Evolutionary conservation across 2,329 filamentous ascomycete species (phyloP).

Genomic region (Fusarium proliferatum): DNA sequence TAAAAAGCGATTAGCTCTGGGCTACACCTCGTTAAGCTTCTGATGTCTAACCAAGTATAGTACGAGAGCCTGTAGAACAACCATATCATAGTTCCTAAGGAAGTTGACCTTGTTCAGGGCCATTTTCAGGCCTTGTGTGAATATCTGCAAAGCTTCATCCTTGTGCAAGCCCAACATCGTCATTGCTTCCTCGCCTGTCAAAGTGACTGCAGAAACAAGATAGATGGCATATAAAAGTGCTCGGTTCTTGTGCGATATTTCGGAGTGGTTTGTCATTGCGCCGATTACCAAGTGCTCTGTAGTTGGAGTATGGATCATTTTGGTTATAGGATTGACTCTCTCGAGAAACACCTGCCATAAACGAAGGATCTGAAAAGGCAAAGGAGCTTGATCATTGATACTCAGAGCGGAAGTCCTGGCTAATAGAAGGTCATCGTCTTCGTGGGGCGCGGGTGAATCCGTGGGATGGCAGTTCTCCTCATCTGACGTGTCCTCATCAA

Average conservation of each 20-base stretch:
- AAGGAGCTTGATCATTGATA: not conserved
- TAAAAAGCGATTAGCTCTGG: fast-evolving
- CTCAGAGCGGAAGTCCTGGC: not conserved
- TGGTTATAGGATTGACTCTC: conserved; percentile 6
- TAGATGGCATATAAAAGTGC: conserved; percentile 5
- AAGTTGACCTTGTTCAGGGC: conserved; percentile 12
- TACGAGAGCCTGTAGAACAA: not conserved
- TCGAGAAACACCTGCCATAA: conserved; percentile 16
- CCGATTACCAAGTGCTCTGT: not conserved
- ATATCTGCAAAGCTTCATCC: not conserved
- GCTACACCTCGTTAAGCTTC: fast-evolving
- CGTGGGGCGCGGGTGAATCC: not conserved
- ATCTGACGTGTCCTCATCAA: conserved; percentile 15
- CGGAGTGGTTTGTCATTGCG: conserved; percentile 3
- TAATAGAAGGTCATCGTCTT: conserved; percentile 8
- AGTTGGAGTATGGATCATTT: conserved; percentile 8
- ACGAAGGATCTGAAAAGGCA: conserved; percentile 6
- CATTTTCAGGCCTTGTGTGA: conserved; percentile 6
- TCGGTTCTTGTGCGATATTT: not conserved
- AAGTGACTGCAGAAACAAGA: not conserved
- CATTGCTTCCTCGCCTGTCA: not conserved
- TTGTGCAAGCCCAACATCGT: not conserved
- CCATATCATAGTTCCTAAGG: conserved; percentile 8
- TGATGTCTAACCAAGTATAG: not conserved
- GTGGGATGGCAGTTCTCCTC: not conserved